Conservation (phyloP, 139 green algal species). For the Nannochloris sp. region DNA sequence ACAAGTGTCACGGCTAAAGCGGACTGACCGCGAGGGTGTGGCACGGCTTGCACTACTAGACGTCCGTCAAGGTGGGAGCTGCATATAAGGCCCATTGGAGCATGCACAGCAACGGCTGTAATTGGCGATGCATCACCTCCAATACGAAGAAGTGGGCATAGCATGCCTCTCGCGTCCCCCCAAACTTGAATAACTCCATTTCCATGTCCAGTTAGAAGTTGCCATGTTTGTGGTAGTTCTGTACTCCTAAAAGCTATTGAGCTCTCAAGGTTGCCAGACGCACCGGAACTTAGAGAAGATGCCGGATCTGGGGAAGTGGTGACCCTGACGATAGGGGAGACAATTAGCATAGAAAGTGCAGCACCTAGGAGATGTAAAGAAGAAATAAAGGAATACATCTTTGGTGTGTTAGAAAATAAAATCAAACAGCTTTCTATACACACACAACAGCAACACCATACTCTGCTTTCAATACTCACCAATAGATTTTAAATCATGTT, state of each 20-base stretch:
- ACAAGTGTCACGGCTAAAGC: not conserved
- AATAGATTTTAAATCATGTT: conserved; percentile 13
- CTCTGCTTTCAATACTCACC: conserved; percentile 21
- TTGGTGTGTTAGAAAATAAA: not conserved
- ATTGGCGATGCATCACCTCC: conserved; percentile 9
- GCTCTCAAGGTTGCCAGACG: too few species aligned
- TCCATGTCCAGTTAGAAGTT: conserved; percentile 39
- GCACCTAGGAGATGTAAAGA: conserved; percentile 5
- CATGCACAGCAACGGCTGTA: conserved; percentile 24
- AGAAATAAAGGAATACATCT: too few species aligned
- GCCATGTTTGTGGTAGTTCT: conserved; percentile 24
- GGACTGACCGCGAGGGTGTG: not conserved
- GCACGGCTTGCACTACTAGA: conserved; percentile 22
- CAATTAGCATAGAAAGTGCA: conserved; percentile 14
- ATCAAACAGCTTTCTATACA: not conserved
- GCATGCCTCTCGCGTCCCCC: not conserved
- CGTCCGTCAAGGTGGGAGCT: conserved; percentile 33
- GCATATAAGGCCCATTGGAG: conserved; percentile 27
- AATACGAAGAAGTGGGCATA: conserved; percentile 28
- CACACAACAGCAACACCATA: not conserved
- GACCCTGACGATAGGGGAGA: conserved; percentile 6
- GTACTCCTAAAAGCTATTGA: not conserved
- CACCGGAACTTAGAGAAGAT: not conserved
- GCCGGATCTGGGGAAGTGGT: not conserved
- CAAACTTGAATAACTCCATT: conserved; percentile 30